Base-by-base conservation (phyloP, 768 basidiomycete genomes). In the Mycena galericulata region DNA sequence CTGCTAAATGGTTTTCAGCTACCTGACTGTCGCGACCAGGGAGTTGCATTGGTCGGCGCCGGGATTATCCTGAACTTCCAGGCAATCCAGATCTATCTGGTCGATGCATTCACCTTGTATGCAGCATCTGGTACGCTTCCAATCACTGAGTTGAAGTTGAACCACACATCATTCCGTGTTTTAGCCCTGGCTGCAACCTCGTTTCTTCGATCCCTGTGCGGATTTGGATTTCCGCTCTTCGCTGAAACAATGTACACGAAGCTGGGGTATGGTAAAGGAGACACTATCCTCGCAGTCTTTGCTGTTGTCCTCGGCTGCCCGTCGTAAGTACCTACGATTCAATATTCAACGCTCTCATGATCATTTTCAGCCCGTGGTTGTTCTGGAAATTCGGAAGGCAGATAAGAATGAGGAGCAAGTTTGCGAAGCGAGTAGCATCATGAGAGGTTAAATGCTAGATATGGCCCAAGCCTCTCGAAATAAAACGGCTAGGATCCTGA, bases 211-310 rank as follows among this genome's bases (percentile, higher is more conserved):
- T 88, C 90, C 0, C 61, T 92, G 0, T 87, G 88, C 1, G 93
- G 93, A 0, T 94, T 92, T 59, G 88, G 85, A 1, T 93, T 95
- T 74, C 93, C 93, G 2, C 79, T 94, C n/a, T 94, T 94, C 71
- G 91, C 89, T 4, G 88, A 90, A 22, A 80, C 85, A 40, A 91
- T 94, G 88, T 93, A 87, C 77, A 76, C 80, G 1, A 79, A 81
- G 17, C 80, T 94, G 0, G 93, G 92, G 5, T 91, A 90, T 62
- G 93, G 92, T 0, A 90, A 89, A 67, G 91, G 90, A 9, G 78
- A 89, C 68, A 90, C 92, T 0, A 81, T 94, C 4, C 82, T 94
- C 8, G 92, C 92, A 0, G 83, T 75, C 11, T 69, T 86, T 1
- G 82, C 89, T 2, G 87, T 93, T 59, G 84, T 76, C 1, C 76